Evolutionary conservation across 2,329 filamentous ascomycete genomes (phyloP), one percentile per base, ranked within the genome.

Genomic region (Talaromyces sp.): DNA sequence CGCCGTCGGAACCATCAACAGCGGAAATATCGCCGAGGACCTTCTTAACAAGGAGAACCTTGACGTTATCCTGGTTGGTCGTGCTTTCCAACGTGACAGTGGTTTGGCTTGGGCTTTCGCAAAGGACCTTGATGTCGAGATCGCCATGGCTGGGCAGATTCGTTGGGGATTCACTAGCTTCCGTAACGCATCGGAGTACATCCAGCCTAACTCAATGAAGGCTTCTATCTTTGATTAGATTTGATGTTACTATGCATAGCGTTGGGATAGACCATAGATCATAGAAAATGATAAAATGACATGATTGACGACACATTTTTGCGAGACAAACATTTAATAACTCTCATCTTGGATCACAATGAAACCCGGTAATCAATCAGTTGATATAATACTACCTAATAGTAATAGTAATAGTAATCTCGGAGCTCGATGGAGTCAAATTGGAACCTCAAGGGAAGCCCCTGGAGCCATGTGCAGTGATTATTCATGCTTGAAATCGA

Each of bases 1-100:
- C 19, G 82, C 87, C 2, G 91, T 96, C 0, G 91, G 92, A 4
- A 77, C 82, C 49, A 89, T 96, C 64, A 86, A 82, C 42, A 82
- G 82, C 32, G 88, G 87, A 2, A 82, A 85, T 60, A 81, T 87
- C 69, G 91, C 90, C 3, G 81, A 85, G 80, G 60, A 84, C 77
- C 55, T 87, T 65, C 66, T 84, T 1, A 76, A 82, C 51, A 71
- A 75, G 60, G 71, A 76, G 6, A 70, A 73, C 57, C 62, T 86
- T 51, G 91, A 97, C 66, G 68, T 91, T 9, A 85, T 87, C 1
- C 79, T 92, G n/a, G 80, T 63, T 32, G 57, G 61, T 29, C 63
- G 63, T 51, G 60, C 56, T 7, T 65, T 63, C 57, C 63, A 65
- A 49, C 61, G 62, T 43, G 63, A 66, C 43, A 63, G 46, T 35